Percentiles rank a stretch among this genome's conserved stretches.
phyloP scores from a whole-genome alignment of 2,329 filamentous ascomycete genomes.

The Pezicula neosporulosa region DNA sequence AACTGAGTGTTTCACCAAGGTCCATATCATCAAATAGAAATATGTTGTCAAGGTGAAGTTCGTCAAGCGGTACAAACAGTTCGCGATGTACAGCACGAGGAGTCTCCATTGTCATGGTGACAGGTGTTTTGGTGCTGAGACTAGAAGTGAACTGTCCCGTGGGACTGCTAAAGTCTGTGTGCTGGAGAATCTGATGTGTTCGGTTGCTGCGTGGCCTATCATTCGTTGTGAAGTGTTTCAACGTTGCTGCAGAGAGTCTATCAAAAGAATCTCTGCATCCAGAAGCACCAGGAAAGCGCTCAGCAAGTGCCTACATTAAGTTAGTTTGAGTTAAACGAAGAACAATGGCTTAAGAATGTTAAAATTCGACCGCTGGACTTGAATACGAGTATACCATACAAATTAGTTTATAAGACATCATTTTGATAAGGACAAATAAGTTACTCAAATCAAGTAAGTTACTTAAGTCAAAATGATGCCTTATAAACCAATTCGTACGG shows the following conservation, averaged over 20 bases:
- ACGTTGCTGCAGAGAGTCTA: conserved; percentile 24
- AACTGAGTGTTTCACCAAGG: conserved; percentile 10
- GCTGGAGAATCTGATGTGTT: neutral
- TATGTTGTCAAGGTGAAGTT: conserved; percentile 4
- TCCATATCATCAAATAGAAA: conserved; percentile 8
- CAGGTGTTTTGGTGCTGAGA: neutral
- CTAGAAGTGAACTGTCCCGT: neutral
- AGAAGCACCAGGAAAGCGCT: conserved; percentile 25
- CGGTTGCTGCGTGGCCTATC: neutral
- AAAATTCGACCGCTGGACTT: too few relatives aligned
- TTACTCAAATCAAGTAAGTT: too few relatives aligned
- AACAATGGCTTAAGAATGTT: too few relatives aligned
- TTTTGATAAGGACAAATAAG: too few relatives aligned
- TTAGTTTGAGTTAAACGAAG: too few relatives aligned
- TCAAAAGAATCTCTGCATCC: conserved; percentile 27
- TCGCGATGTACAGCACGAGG: neutral
- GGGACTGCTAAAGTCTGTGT: neutral
- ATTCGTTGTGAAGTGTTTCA: conserved; percentile 21
- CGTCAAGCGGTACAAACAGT: neutral
- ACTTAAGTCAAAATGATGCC: too few relatives aligned
- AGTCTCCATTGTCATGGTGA: neutral
- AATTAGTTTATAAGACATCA: conserved; percentile 21
- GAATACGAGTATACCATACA: too few relatives aligned
- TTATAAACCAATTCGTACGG: too few relatives aligned
- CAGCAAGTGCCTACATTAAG: conserved; percentile 18